phyloP scores from a whole-genome alignment of 352 stramenopile species.

The Thalassiosira ordinaria region DNA sequence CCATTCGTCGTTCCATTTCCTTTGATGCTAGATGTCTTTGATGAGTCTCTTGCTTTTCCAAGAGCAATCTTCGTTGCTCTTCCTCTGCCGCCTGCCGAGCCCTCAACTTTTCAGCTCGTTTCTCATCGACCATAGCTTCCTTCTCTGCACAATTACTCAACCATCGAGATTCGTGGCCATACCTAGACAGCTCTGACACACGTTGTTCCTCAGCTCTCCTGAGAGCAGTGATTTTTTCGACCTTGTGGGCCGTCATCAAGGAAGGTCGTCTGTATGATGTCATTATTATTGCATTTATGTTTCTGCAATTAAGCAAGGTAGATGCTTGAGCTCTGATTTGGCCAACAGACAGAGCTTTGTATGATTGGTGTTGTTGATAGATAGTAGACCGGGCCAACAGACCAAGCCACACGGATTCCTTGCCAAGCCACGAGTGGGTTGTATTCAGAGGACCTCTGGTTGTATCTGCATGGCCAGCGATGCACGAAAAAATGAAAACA shows the following conservation, averaged over 20 bases:
- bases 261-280: slow-evolving; percentile 31
- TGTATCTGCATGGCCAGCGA: too few relatives aligned
- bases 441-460: too few relatives aligned
- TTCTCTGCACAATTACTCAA: slow-evolving; percentile 58
- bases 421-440: too few relatives aligned
- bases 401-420: too few relatives aligned
- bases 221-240: slow-evolving; percentile 46
- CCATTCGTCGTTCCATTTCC: slow-evolving; percentile 43
- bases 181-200: slow-evolving; percentile 54
- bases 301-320: too few relatives aligned
- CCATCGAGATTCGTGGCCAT: slow-evolving; percentile 52
- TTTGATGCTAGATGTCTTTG: slow-evolving; percentile 45
- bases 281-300: slow-evolving; percentile 12
- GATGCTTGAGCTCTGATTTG: too few relatives aligned
- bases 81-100: slow-evolving; percentile 48
- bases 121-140: slow-evolving; percentile 55
- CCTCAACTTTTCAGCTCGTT: slow-evolving; percentile 43
- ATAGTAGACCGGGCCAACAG: too few relatives aligned
- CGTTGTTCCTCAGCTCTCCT: slow-evolving; percentile 56
- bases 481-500: too few relatives aligned
- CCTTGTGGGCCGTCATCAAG: slow-evolving; percentile 57
- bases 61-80: slow-evolving; percentile 42
- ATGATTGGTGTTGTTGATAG: too few relatives aligned
- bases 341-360: too few relatives aligned
- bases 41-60: slow-evolving; percentile 47